Evolutionary conservation across 106 monocot genomes (phyloP), one percentile per base, ranked within the genome.

Genomic region (Xerophyta viscosa): DNA sequence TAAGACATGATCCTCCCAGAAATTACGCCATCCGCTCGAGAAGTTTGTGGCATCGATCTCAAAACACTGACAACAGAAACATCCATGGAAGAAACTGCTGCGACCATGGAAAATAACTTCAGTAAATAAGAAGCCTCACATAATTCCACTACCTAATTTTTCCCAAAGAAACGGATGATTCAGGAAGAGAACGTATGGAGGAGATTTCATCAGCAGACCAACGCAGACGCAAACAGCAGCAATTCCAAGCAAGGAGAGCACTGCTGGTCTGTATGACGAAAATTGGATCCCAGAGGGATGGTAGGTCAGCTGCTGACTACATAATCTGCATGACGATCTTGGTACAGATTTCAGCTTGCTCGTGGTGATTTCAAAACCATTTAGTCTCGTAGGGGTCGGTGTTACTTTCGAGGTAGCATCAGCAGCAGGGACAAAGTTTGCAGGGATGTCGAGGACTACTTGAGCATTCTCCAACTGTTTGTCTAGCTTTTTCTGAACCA

Each of bases 221-320:
- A 91, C 81, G 20, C 91, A 91, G 9, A 91, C 86, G 28, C 91
- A 91, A 2, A 91, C 86, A 0, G 78, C 81, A 0, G 91, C 86
- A 20, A 86, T 73, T 2, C 75, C 82, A 14, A 91, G 72, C 78
- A 91, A 58, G 0, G 69, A 62, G 7, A 91, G 66, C 86, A 86
- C 78, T 14, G 66, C 72, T 9, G 91, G 91, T 33, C 81, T 65
- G 56, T 79, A 82, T 47, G 72, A 10, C 37, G 82, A 46, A 1
- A 71, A 76, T 31, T 75, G 57, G 6, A 58, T 49, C 0, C 18
- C 41, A 7, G 28, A 11, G 0, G 28, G 48, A 0, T 19, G 55
- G 17, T 42, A 33, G 1, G 46, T 43, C 20, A 79, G 48, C 46
- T 82, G 85, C 47, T 69, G 66, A 39, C 59, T 66, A 66, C 91